Evolutionary conservation across 1,284 basidiomycete genomes (phyloP).

Genomic region (Leccinum huronense): DNA sequence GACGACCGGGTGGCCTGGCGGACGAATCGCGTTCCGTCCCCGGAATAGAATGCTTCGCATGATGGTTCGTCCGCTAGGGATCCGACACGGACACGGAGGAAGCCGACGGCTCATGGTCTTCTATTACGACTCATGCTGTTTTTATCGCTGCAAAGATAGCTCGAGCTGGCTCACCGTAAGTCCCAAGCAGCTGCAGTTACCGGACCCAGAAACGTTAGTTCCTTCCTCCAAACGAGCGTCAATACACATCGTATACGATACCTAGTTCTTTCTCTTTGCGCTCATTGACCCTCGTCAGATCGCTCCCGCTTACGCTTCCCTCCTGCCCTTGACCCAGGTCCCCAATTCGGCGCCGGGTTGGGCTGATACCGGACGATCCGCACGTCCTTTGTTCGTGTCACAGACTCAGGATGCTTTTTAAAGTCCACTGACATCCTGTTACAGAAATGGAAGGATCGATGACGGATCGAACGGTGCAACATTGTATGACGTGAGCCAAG

Average conservation of each 20-base stretch:
- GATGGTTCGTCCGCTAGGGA: not conserved
- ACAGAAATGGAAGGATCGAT: not conserved
- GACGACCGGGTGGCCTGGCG: not conserved
- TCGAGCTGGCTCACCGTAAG: not conserved
- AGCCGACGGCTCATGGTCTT: not conserved
- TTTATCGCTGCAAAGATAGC: not conserved
- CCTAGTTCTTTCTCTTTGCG: not conserved
- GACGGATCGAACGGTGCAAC: too few species aligned
- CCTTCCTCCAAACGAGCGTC: not conserved
- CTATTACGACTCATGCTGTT: not conserved
- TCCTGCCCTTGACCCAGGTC: conserved; percentile 70
- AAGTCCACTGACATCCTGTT: conserved; percentile 70
- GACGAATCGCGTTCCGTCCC: not conserved
- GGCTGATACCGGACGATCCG: conserved; percentile 89
- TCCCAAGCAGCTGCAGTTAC: not conserved
- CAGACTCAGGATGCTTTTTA: conserved; percentile 63
- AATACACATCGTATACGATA: not conserved
- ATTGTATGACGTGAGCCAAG: not conserved
- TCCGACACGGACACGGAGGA: not conserved
- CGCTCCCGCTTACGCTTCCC: conserved; percentile 40
- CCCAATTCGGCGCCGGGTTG: conserved; percentile 92
- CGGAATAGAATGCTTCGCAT: not conserved
- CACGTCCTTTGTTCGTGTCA: conserved; percentile 57
- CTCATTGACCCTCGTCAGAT: conserved; percentile 24
- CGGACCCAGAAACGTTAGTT: not conserved